Percentiles rank a stretch among this genome's conserved stretches.
These are phyloP conservation scores for Candida sp. DNA, from an alignment of 1,139 yeast species.

Conservation along the genomic window DNA sequence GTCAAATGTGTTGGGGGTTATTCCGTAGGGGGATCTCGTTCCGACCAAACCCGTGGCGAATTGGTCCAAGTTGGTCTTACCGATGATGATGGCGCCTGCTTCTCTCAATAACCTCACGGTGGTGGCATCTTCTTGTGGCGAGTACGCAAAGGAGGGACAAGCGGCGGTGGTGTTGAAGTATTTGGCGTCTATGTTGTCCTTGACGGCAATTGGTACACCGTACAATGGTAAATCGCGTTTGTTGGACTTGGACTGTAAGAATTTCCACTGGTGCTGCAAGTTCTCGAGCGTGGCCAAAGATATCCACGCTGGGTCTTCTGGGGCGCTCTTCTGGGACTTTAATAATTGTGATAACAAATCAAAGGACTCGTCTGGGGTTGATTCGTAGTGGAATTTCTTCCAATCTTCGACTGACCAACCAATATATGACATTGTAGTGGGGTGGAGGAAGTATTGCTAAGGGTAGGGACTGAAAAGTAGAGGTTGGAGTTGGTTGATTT, in stretches of 20 bases:
- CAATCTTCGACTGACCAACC: slow-evolving; percentile 62
- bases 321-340: slow-evolving; percentile 45
- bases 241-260: slow-evolving; percentile 64
- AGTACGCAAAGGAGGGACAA: slow-evolving; percentile 80
- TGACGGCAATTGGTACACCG: slow-evolving; percentile 95
- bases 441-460: too few relatives aligned
- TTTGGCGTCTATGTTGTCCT: slow-evolving; percentile 91
- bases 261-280: slow-evolving; percentile 77
- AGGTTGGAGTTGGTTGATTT: neutral
- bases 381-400: slow-evolving; percentile 65
- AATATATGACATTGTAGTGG: slow-evolving; percentile 13
- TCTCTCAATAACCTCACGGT: slow-evolving; percentile 70
- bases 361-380: slow-evolving; percentile 68
- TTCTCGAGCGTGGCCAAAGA: slow-evolving; percentile 66
- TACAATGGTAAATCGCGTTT: slow-evolving; percentile 62
- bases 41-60: slow-evolving; percentile 98
- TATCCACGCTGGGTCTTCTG: slow-evolving; percentile 90
- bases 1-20: slow-evolving; percentile 79
- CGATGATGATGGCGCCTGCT: slow-evolving; percentile 90
- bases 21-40: slow-evolving; percentile 92
- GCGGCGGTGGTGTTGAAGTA: slow-evolving; percentile 93
- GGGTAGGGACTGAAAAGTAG: neutral
- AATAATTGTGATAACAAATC: slow-evolving; percentile 52
- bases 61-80: slow-evolving; percentile 94
- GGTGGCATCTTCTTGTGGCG: slow-evolving; percentile 73